Evolutionary conservation across 2,329 filamentous ascomycete genomes (phyloP), one percentile per base, ranked within the genome.

Genomic region (Aspergillus sp.): DNA sequence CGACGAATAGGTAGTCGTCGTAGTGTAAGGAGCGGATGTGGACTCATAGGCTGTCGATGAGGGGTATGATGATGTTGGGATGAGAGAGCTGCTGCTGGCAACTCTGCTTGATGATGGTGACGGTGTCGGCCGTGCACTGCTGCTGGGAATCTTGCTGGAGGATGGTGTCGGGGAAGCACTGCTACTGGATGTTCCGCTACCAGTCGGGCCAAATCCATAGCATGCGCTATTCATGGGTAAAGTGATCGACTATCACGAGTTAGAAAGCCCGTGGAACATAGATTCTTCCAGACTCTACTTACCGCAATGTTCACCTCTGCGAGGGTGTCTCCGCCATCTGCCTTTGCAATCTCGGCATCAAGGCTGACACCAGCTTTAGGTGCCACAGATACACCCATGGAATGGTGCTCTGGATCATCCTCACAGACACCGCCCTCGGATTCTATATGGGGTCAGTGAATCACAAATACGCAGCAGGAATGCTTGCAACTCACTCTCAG

Each of bases 281-380:
- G 11, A 20, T 10, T 17, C 36, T 2, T 16, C 35, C 7, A 17
- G 32, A 22, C 22, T 32, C 14, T 20, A 54, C 52, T 50, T 57
- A 57, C 55, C 10, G 55, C 55, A 43, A 57, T 52, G 14, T 45
- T 50, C 17, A 33, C n/a, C 9, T 50, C 14, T 7, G 42, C 45
- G 22, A 57, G 45, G 3, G 55, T 45, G 36, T 57, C 50, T 14
- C 20, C 52, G 22, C 49, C 50, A 45, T 51, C 51, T 3, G 48
- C 50, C 36, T 55, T 49, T 6, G 57, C 36, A 26, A 55, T 35
- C 11, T 54, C 49, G 3, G 52, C 55, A n/a, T 53, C 47, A 16
- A 59, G 52, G 47, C 45, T 57, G 32, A 59, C 44, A 6, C 57
- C 55, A 11, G 53, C 52, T 11, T 44, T 49, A 22, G 57, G 55